Evolutionary conservation across 306 rosid species (phyloP).

Genomic region (Cucurbita maxima): DNA sequence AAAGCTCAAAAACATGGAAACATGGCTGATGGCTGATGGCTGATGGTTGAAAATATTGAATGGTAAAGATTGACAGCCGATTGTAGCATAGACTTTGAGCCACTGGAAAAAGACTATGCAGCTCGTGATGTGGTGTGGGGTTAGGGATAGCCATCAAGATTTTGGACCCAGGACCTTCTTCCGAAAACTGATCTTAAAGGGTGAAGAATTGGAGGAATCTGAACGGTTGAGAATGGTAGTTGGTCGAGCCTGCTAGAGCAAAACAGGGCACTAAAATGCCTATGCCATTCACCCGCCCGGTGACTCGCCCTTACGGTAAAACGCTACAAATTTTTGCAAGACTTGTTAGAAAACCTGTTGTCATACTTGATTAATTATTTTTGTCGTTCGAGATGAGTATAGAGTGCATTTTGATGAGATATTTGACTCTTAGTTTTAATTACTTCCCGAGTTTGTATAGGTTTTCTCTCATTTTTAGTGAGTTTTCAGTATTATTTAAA

Average conservation of each 20-base stretch:
- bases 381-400: background rate
- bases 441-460: no score
- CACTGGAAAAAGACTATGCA: background rate
- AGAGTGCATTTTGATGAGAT: background rate
- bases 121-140: conserved; percentile 3
- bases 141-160: background rate
- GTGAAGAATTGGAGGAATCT: background rate
- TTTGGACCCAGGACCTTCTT: background rate
- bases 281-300: background rate
- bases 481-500: no score
- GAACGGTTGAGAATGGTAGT: background rate
- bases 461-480: no score
- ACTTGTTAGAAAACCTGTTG: background rate
- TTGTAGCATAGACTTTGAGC: background rate
- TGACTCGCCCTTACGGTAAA: background rate
- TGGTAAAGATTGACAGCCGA: background rate
- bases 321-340: background rate
- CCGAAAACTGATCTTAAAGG: background rate
- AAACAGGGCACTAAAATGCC: background rate
- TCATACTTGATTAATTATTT: no score
- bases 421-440: background rate
- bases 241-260: background rate
- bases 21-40: background rate
- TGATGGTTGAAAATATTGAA: background rate
- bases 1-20: background rate